These are phyloP conservation scores for Blastobotrys petasosporus DNA, from an alignment of 1,139 yeast species.

Conservation along the genomic window DNA sequence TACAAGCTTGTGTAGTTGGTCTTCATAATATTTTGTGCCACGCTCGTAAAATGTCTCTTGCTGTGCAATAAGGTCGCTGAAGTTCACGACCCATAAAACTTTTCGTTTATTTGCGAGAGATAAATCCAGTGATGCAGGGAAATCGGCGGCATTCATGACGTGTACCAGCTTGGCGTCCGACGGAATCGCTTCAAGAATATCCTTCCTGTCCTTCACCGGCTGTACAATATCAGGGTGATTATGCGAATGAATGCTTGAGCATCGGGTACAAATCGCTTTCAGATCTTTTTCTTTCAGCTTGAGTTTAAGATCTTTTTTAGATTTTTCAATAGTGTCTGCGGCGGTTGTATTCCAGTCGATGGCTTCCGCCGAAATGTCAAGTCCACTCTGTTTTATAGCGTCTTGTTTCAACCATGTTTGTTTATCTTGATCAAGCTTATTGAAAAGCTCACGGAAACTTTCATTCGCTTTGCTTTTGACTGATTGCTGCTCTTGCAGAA, in stretches of 20 bases:
- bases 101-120: constrained; percentile 34
- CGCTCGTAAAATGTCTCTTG: constrained; percentile 37
- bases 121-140: constrained; percentile 55
- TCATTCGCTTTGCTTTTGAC: constrained; percentile 8
- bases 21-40: constrained; percentile 19
- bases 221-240: constrained; percentile 13
- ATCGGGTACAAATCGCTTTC: constrained; percentile 17
- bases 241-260: constrained; percentile 13
- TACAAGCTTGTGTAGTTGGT: constrained; percentile 13
- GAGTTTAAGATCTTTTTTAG: constrained; percentile 8
- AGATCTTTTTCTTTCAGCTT: constrained; percentile 13
- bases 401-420: constrained; percentile 17
- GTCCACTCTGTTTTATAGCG: constrained; percentile 12
- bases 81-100: constrained; percentile 50
- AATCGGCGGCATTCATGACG: constrained; percentile 60
- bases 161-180: constrained; percentile 48
- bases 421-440: constrained; percentile 17
- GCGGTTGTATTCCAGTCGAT: constrained; percentile 12
- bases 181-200: constrained; percentile 42
- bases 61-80: constrained; percentile 49
- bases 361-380: constrained; percentile 9
- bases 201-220: constrained; percentile 17
- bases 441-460: constrained; percentile 15
- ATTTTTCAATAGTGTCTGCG: constrained; percentile 10
- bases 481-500: constrained; percentile 6